Evolutionary conservation across 495 filamentous ascomycete species (phyloP), one percentile per base, ranked within the genome.

Genomic region (Aspergillus baeticus): DNA sequence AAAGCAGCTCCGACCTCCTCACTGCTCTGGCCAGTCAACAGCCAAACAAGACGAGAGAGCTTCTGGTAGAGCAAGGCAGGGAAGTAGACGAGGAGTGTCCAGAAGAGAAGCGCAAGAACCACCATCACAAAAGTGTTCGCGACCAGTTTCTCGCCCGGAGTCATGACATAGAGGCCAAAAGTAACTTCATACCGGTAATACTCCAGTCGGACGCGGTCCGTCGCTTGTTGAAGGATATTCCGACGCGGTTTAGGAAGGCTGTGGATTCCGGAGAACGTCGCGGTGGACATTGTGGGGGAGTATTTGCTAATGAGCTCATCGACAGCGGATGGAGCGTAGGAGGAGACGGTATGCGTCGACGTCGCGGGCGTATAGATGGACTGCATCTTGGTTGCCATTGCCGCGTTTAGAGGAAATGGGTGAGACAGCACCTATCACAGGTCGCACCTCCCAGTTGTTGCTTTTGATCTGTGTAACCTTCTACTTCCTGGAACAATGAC

Each of bases 111-210:
- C 13, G 51, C 57, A 33, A 76, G 48, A 20, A 71, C 58, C 7
- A 73, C 59, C 0, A 77, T 41, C 17, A 78, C 71, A 48, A 75
- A 76, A n/a, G 68, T 58, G 50, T 78, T 89, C 69, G 88, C 84
- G 48, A 88, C 82, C 54, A 88, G 79, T 55, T 87, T 88, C 70
- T 90, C 87, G 20, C 76, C 82, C 14, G 84, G 80, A 0, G 85
- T 89, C 62, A 90, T 77, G 72, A 89, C 88, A 68, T 90, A 90
- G 20, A 89, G 72, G 33, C 83, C 80, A 64, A 87, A 87, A 8
- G 87, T 89, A 57, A 89, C 87, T 67, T 89, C 86, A 65, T 89
- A 89, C 62, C 88, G 87, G 66, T 90, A 90, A 59, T 84, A 81
- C 66, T 87, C 87, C 45, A 85, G 77, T 58, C 79, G 78, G 22